These are phyloP conservation scores for Pythium utonaiense DNA, from an alignment of 352 stramenopile genomes.

Conservation along the genomic window DNA sequence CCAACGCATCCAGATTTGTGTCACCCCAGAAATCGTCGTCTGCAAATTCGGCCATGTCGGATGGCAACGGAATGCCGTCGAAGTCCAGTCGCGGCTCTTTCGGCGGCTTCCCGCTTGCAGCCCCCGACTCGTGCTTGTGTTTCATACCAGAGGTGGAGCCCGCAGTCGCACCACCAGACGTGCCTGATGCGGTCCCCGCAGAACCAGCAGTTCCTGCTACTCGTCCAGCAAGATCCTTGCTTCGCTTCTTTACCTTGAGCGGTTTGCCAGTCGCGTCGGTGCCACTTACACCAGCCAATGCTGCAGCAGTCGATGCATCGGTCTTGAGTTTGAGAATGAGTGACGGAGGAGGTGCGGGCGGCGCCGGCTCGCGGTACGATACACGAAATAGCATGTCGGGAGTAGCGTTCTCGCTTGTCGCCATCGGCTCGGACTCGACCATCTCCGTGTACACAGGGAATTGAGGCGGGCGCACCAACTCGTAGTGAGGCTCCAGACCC, in stretches of 20 bases:
- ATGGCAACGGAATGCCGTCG: slow-evolving; percentile 65
- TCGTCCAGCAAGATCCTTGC: slow-evolving; percentile 45
- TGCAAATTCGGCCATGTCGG: slow-evolving; percentile 65
- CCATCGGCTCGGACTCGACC: slow-evolving; percentile 28
- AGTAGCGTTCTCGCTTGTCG: slow-evolving; percentile 17
- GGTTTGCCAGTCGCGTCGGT: slow-evolving; percentile 26
- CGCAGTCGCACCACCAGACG: slow-evolving; percentile 12
- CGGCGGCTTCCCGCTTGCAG: slow-evolving; percentile 8
- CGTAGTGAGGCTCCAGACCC: slow-evolving; percentile 54
- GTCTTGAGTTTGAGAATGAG: slow-evolving; percentile 34
- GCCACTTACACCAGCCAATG: slow-evolving; percentile 5
- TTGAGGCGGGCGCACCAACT: slow-evolving; percentile 49
- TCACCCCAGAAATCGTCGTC: slow-evolving; percentile 86
- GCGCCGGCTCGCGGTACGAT: slow-evolving; percentile 63
- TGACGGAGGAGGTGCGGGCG: slow-evolving; percentile 27
- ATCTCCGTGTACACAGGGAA: slow-evolving; percentile 14
- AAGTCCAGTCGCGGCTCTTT: slow-evolving; percentile 78
- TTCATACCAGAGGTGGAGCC: slow-evolving; percentile 37
- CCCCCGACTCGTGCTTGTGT: slow-evolving; percentile 50
- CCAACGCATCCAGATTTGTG: slow-evolving; percentile 80
- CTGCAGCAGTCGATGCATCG: slow-evolving; percentile 22
- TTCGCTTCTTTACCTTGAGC: slow-evolving; percentile 56
- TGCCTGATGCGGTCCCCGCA: slow-evolving; percentile 13
- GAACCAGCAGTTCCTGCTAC: neutral
- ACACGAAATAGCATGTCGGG: slow-evolving; percentile 54